Percentiles rank a stretch among this genome's conserved stretches.
phyloP scores from a whole-genome alignment of 1,139 yeast genomes.

The Sugiyamaella japonica region DNA sequence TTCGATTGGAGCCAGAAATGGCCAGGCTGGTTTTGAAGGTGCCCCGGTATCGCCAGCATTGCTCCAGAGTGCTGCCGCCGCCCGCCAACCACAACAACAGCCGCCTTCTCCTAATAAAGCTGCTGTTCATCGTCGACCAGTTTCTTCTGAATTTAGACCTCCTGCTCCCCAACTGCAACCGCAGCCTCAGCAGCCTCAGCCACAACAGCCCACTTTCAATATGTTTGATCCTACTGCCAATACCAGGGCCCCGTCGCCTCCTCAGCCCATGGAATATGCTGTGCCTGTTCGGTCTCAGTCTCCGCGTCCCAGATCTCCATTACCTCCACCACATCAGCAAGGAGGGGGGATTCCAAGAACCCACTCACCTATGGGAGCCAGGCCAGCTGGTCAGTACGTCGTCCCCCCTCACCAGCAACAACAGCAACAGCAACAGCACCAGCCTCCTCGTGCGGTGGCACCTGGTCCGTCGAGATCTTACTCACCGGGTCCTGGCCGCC shows the following conservation, averaged over 20 bases:
- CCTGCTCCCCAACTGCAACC: too few relatives aligned
- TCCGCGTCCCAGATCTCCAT: constrained; percentile 19
- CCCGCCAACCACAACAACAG: constrained; percentile 11
- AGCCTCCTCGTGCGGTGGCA: constrained; percentile 4
- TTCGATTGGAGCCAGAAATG: constrained; percentile 25
- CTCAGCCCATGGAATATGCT: constrained; percentile 12
- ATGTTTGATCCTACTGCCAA: constrained; percentile 32
- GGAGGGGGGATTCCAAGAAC: constrained; percentile 13
- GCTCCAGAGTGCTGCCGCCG: constrained; percentile 8
- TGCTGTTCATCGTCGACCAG: constrained; percentile 26
- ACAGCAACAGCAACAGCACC: constrained; percentile 4
- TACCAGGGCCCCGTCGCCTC: constrained; percentile 16
- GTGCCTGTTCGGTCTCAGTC: constrained; percentile 18
- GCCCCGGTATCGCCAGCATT: constrained; percentile 2
- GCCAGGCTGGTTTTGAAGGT: constrained; percentile 15
- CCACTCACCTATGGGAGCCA: constrained; percentile 10
- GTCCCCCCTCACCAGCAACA: constrained; percentile 1
- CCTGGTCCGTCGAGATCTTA: constrained; percentile 11
- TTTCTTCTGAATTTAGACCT: constrained; percentile 22
- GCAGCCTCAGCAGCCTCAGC: constrained; percentile 5
- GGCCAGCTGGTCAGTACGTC: constrained; percentile 5
- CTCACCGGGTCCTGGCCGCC: constrained; percentile 16
- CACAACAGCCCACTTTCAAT: constrained; percentile 13
- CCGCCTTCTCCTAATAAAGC: constrained; percentile 15
- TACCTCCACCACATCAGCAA: constrained; percentile 13